Base-by-base conservation (phyloP, 1,284 basidiomycete genomes). In the Ustilago xerochloae region DNA sequence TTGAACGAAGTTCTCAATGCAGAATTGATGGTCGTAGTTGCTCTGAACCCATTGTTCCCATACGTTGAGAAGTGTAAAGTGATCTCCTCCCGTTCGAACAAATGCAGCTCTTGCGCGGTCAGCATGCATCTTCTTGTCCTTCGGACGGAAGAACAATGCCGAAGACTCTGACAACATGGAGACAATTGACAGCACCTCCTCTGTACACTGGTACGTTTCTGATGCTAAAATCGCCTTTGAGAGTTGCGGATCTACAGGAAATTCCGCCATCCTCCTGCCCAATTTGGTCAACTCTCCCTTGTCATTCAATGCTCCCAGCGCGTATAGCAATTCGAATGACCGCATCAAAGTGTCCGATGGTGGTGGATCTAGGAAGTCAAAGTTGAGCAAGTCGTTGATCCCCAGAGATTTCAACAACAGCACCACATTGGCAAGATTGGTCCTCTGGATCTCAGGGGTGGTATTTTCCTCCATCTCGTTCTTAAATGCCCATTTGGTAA, bases 31-130 rank as follows among this genome's bases (percentile, higher is more conserved):
- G 55, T 92, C 94, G 85, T 95, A 99, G 81, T 93, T 93, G 36
- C 93, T 93, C 79, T 99, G 95, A 26, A 93, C 93, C 95, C 96
- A 99, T 84, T 98, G 94, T 83, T 97, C 93, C 92, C 94, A 99
- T 7, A 98, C 93, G 83, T 97, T 97, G 41, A 98, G 88, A 56
- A 98, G 86, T 3, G 95, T 98, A 83, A 99, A 97, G 86, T 98
- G 96, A 81, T 99, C 97, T 16, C 97, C 96, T n/a, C 94, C 97
- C 0, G 92, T 87, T 47, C 92, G 93, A 52, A 95, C 90, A 22
- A 80, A 99, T 82, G 97, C 97, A 84, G 97, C 93, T 56, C 96
- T 90, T 3, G 96, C 96, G 85, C 97, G 93, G 81, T 98, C 96
- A 5, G 85, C 85, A 47, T 86, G 85, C 66, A 86, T 62, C 76